Evolutionary conservation across 1,139 yeast species (phyloP).

Genomic region (Komagataea norvegica): DNA sequence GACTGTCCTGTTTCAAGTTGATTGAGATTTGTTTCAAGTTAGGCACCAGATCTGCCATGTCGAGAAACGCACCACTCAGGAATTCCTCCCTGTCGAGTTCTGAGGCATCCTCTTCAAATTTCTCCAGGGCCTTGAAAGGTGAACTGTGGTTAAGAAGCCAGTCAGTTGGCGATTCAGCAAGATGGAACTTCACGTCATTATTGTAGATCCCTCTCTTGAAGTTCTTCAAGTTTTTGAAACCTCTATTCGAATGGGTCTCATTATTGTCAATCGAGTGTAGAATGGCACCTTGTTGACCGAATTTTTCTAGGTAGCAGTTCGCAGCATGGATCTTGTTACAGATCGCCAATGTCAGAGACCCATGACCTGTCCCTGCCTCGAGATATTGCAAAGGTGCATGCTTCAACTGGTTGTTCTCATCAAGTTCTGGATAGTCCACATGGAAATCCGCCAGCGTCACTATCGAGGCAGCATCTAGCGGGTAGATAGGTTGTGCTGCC

Average conservation of each 20-base stretch:
- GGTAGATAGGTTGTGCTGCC: conserved; percentile 46
- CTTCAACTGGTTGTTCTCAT: conserved; percentile 17
- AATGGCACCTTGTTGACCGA: conserved; percentile 37
- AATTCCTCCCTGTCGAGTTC: conserved; percentile 26
- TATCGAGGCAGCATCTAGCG: conserved; percentile 43
- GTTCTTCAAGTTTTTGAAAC: conserved; percentile 32
- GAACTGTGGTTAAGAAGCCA: conserved; percentile 33
- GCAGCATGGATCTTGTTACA: conserved; percentile 39
- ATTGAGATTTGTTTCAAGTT: conserved; percentile 31
- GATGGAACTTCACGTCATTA: conserved; percentile 40
- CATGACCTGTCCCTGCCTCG: conserved; percentile 52
- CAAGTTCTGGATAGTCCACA: conserved; percentile 35
- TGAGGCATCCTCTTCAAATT: conserved; percentile 17
- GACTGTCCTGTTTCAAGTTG: conserved; percentile 36
- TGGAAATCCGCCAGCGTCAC: conserved; percentile 42
- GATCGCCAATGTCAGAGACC: conserved; percentile 43
- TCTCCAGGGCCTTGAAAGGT: conserved; percentile 16
- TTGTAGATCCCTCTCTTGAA: conserved; percentile 39
- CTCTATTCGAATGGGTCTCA: conserved; percentile 35
- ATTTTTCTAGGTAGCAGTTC: conserved; percentile 30
- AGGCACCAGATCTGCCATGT: conserved; percentile 38
- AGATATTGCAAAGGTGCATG: conserved; percentile 35
- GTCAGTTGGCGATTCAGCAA: conserved; percentile 35
- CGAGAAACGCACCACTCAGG: conserved; percentile 40
- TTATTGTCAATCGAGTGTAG: conserved; percentile 41